Evolutionary conservation across 257 asterid species (phyloP).

Genomic region (Capsicum baccatum): DNA sequence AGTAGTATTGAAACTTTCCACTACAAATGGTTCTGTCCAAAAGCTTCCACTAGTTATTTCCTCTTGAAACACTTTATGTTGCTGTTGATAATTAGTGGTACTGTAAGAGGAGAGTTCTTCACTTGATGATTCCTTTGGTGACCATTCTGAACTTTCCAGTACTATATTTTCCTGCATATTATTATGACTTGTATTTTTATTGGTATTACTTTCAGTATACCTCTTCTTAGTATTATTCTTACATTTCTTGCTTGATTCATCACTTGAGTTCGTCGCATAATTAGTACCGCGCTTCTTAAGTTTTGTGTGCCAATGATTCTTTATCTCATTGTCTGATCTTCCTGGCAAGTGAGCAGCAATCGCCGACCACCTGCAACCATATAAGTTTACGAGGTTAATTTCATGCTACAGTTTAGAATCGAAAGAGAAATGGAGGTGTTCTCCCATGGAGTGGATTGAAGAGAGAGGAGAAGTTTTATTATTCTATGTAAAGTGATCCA

Average conservation of each 20-base stretch:
- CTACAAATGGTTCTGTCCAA: slow-evolving; percentile 32
- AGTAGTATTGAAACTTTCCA: slow-evolving; percentile 7
- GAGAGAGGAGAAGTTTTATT: too few species aligned
- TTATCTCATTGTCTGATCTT: slow-evolving; percentile 27
- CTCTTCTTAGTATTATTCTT: neutral
- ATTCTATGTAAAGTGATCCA: too few species aligned
- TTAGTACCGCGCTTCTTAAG: neutral
- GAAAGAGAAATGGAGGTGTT: too few species aligned
- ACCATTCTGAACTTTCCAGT: slow-evolving; percentile 6
- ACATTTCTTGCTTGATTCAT: neutral
- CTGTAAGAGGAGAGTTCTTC: slow-evolving; percentile 12
- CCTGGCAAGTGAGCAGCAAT: neutral
- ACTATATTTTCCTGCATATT: neutral
- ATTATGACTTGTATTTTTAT: neutral
- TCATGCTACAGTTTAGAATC: too few species aligned
- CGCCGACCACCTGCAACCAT: neutral
- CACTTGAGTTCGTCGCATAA: neutral
- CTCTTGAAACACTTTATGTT: neutral
- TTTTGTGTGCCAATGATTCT: slow-evolving; percentile 21
- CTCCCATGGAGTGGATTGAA: too few species aligned
- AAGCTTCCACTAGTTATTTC: slow-evolving; percentile 24
- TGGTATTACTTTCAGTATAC: neutral
- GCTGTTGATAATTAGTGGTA: neutral
- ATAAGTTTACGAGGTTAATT: neutral
- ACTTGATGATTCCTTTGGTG: neutral